Evolutionary conservation across 345 rosid genomes (phyloP), one percentile per base, ranked within the genome.

Genomic region (Arabidopsis suecica): DNA sequence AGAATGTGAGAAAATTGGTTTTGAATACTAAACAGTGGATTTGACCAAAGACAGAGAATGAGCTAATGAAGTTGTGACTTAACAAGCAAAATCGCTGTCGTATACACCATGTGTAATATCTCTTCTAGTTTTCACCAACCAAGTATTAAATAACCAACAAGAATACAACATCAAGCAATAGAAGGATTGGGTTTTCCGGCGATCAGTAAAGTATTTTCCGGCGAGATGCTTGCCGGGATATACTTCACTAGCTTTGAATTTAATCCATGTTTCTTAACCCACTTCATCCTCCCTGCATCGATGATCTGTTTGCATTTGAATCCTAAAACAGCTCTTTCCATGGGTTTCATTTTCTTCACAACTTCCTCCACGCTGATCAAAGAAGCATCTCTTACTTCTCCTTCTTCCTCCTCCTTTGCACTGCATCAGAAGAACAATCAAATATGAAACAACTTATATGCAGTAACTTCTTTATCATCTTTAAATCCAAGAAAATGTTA

Each of bases 281-380:
- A 91, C 82, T 73, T 82, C 84, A 88, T 73, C 84, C 97, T 91
- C 75, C 98, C 96, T 4, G 68, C 55, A 75, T 94, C 98, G 3
- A 94, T 84, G 9, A 91, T 87, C 83, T 86, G 88, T 79, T 94
- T 94, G 83, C 98, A 94, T 82, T 86, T 88, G 48, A 91, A 91
- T 7, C 97, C 98, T 72, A 91, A 59, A 67, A 62, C 77, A 34
- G 97, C 98, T 73, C 98, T 86, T 57, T 87, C 90, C 16, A 59
- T 65, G 18, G 90, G 82, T 72, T 88, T 83, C 89, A 90, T 87
- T 13, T 83, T 83, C 88, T 82, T 85, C 55, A 87, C 84, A 7
- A 79, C 74, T 60, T 79, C 93, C 78, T 88, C 93, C 34, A 88
- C 83, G 2, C 81, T 78, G 2, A 74, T 79, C 4, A 79, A 72